Conservation (phyloP, 78 protist genomes). For the Dictyostelium firmibasis region DNA sequence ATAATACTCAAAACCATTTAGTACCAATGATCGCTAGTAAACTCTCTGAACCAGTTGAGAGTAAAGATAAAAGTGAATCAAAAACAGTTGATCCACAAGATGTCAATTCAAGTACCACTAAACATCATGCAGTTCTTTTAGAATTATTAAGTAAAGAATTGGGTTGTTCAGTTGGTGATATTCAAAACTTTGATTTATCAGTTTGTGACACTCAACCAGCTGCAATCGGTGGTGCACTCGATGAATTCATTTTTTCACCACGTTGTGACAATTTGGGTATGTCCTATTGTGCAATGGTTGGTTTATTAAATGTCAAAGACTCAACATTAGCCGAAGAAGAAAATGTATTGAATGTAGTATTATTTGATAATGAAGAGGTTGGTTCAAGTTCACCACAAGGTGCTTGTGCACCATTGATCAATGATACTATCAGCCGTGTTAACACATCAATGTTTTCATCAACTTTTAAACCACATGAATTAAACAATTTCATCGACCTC, state of each 20-base stretch:
- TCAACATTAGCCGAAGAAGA: conserved; percentile 40
- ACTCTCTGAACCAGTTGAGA: conserved; percentile 3
- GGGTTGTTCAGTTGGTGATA: conserved; percentile 48
- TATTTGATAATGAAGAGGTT: conserved; percentile 96
- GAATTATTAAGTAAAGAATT: conserved; percentile 78
- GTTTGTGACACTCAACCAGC: conserved; percentile 92
- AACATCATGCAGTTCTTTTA: conserved; percentile 83
- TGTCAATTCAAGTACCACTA: background rate
- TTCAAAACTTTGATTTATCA: conserved; percentile 91
- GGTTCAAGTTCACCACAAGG: conserved; percentile 93
- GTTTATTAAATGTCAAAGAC: conserved; percentile 8
- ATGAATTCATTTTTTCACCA: conserved; percentile 92
- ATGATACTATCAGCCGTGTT: conserved; percentile 81
- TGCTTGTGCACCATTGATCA: conserved; percentile 56
- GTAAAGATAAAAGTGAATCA: background rate
- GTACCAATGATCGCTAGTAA: conserved; percentile 85
- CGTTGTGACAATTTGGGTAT: conserved; percentile 94
- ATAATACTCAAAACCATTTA: conserved; percentile 93
- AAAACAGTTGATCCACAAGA: background rate
- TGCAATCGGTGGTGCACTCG: conserved; percentile 86
- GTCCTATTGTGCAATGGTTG: conserved; percentile 87
- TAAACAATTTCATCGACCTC: conserved; percentile 12
- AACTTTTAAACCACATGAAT: background rate
- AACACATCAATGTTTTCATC: background rate
- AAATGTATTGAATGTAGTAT: conserved; percentile 34